A percentile compares a stretch with the other conserved stretches of the same genome.
Conservation (phyloP, 306 rosid species). For the Medicago truncatula region DNA sequence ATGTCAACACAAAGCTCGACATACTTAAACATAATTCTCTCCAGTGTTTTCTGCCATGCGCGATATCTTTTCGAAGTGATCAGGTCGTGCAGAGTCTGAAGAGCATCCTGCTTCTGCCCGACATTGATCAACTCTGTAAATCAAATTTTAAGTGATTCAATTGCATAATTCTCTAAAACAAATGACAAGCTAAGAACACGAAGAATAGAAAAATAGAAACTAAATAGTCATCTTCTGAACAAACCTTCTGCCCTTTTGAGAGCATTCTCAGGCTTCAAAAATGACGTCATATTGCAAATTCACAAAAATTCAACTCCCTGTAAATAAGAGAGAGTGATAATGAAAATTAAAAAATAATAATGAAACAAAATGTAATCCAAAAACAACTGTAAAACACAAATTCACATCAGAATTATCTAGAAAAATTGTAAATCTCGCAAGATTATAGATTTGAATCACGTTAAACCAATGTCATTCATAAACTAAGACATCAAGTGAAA, state of each 20-base stretch:
- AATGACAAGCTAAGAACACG: not conserved
- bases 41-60: slow-evolving; percentile 97
- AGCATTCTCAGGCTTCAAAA: slow-evolving; percentile 59
- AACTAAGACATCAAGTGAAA: not conserved
- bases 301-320: slow-evolving; percentile 24
- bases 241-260: slow-evolving; percentile 58
- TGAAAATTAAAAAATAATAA: not conserved
- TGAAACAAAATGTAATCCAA: not conserved
- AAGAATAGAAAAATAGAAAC: not conserved
- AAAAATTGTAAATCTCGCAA: not conserved
- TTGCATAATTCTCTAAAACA: not conserved
- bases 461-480: not conserved
- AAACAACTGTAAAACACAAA: not conserved
- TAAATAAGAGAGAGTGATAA: not conserved
- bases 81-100: slow-evolving; percentile 89
- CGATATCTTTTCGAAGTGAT: slow-evolving; percentile 90
- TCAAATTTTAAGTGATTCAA: not conserved
- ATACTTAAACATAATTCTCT: slow-evolving; percentile 91
- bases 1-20: slow-evolving; percentile 92
- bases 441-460: not conserved
- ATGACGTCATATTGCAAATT: slow-evolving; percentile 44
- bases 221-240: slow-evolving; percentile 3
- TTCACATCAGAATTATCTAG: not conserved
- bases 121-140: slow-evolving; percentile 83
- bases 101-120: slow-evolving; percentile 96